Percentiles rank a stretch among this genome's conserved stretches.
Conservation (phyloP, 208 protist species). For the Spongospora subterranea region DNA sequence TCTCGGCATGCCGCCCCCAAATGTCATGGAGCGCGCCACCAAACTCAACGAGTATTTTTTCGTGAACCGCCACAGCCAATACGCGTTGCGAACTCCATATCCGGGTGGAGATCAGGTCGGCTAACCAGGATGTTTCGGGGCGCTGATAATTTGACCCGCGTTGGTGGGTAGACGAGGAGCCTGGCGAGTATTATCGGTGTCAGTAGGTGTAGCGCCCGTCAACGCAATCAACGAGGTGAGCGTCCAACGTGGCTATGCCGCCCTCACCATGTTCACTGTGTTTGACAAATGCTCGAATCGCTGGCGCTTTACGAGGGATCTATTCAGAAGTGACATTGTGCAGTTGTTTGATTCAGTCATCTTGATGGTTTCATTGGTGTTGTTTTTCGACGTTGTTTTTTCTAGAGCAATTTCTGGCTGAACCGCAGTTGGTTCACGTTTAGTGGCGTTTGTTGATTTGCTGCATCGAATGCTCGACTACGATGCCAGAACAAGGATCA, state of each 20-base stretch:
- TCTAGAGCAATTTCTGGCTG: background rate
- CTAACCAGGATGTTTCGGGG: no score
- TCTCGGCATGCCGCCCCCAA: constrained; percentile 62
- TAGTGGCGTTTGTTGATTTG: constrained; percentile 15
- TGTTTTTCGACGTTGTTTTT: background rate
- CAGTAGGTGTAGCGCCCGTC: background rate
- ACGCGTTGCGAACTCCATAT: background rate
- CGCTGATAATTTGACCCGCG: no score
- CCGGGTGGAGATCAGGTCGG: no score
- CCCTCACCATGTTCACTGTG: background rate
- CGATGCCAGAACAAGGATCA: background rate
- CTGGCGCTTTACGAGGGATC: background rate
- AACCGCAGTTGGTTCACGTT: background rate
- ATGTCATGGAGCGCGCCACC: constrained; percentile 3
- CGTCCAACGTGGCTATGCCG: background rate
- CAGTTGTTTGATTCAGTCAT: background rate
- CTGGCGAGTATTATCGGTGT: no score
- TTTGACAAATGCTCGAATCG: background rate
- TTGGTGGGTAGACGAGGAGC: no score
- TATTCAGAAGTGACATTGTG: background rate
- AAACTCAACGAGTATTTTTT: constrained; percentile 56
- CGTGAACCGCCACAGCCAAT: background rate
- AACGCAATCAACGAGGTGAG: background rate
- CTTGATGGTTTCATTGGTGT: background rate
- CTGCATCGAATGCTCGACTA: constrained; percentile 1